A percentile compares a stretch with the other conserved stretches of the same genome.
Evolutionary conservation across 441 rosid genomes (phyloP).

Genomic region (Aquilaria agallochum): DNA sequence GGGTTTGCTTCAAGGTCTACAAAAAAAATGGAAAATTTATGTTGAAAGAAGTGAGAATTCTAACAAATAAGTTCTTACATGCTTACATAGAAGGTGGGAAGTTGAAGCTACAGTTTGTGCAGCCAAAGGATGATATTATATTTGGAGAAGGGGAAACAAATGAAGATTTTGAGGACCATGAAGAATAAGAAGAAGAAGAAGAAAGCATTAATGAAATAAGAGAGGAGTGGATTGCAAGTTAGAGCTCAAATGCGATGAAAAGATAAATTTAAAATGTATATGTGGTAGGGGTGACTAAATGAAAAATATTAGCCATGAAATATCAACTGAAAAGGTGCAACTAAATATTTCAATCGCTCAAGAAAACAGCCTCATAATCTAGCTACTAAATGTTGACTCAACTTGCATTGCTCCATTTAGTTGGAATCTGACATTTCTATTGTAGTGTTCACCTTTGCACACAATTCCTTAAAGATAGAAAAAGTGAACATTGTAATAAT

Average conservation of each 20-base stretch:
- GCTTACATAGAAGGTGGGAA: slow-evolving; percentile 76
- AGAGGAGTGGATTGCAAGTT: slow-evolving; percentile 5
- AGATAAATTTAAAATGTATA: too few species aligned
- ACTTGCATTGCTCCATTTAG: too few species aligned
- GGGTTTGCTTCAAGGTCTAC: slow-evolving; percentile 72
- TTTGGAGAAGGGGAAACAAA: slow-evolving; percentile 21
- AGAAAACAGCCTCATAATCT: too few species aligned
- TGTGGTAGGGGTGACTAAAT: too few species aligned
- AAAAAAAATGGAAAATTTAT: slow-evolving; percentile 79
- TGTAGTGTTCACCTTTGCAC: too few species aligned
- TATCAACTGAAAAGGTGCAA: too few species aligned
- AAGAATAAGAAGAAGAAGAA: slow-evolving; percentile 8
- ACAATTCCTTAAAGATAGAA: too few species aligned
- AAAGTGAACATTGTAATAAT: too few species aligned
- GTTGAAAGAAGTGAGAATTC: slow-evolving; percentile 67
- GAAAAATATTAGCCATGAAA: too few species aligned
- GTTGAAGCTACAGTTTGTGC: slow-evolving; percentile 18
- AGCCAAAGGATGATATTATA: slow-evolving; percentile 19
- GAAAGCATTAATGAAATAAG: slow-evolving; percentile 5
- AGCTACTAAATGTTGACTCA: too few species aligned
- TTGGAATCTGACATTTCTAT: too few species aligned
- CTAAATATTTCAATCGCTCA: too few species aligned
- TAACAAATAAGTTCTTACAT: slow-evolving; percentile 63
- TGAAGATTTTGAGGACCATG: background rate
- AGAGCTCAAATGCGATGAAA: background rate